A percentile compares a stretch with the other conserved stretches of the same genome.
phyloP scores from a whole-genome alignment of 2,329 filamentous ascomycete genomes.

The Xylariaceae sp. region DNA sequence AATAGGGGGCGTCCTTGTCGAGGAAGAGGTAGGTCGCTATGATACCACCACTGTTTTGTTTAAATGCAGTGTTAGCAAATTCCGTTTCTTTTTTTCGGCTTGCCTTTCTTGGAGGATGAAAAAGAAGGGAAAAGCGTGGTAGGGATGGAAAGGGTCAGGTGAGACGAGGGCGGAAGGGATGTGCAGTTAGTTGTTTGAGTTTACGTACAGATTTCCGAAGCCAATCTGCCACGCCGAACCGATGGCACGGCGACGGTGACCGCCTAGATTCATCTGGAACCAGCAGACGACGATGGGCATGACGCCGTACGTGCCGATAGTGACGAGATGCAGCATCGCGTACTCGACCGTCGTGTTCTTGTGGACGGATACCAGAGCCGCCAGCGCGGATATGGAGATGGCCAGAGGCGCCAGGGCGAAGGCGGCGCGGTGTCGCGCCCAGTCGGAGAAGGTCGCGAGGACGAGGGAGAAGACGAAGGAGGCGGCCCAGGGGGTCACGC shows the following conservation, averaged over 20 bases:
- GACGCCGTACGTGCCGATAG: conserved; percentile 75
- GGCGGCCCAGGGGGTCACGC: conserved; percentile 55
- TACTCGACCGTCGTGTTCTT: conserved; percentile 65
- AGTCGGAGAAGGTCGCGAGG: conserved; percentile 68
- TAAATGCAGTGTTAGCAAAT: no score
- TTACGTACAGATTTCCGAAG: conserved; percentile 63
- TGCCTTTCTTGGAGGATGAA: not conserved
- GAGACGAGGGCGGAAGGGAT: not conserved
- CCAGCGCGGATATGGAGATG: conserved; percentile 68
- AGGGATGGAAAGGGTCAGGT: not conserved
- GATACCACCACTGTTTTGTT: conserved; percentile 53
- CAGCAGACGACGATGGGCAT: conserved; percentile 84
- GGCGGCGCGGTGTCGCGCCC: conserved; percentile 63
- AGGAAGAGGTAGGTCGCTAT: conserved; percentile 69
- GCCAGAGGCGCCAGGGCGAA: conserved; percentile 66
- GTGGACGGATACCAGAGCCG: conserved; percentile 67
- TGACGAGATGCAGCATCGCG: conserved; percentile 73
- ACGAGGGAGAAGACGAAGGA: conserved; percentile 77
- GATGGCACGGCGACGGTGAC: conserved; percentile 63
- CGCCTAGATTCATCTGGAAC: conserved; percentile 75
- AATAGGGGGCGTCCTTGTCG: conserved; percentile 60
- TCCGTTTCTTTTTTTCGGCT: conserved; percentile 1
- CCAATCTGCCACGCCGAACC: conserved; percentile 73
- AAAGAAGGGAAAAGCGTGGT: not conserved
- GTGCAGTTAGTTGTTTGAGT: no score